Percentiles rank a stretch among this genome's conserved stretches.
These are phyloP conservation scores for Hanseniaspora guilliermondii DNA, from an alignment of 805 yeast genomes.

Conservation along the genomic window DNA sequence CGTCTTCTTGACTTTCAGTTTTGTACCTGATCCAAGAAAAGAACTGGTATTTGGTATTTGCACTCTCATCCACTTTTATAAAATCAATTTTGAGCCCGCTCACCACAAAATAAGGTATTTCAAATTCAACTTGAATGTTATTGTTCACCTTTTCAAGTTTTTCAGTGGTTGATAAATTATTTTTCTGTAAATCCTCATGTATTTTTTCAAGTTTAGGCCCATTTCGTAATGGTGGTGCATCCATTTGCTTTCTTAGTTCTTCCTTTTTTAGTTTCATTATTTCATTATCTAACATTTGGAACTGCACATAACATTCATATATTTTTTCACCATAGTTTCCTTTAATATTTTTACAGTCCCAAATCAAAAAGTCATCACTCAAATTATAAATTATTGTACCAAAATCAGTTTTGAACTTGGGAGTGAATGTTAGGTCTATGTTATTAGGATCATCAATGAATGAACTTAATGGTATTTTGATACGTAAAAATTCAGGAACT, in stretches of 20 bases:
- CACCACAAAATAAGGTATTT: conserved; percentile 50
- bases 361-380: conserved; percentile 53
- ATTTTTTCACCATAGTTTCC: conserved; percentile 41
- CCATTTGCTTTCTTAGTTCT: conserved; percentile 26
- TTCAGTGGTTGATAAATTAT: background rate
- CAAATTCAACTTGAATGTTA: conserved; percentile 41
- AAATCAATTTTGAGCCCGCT: conserved; percentile 58
- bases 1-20: conserved; percentile 31
- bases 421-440: conserved; percentile 34
- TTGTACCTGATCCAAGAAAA: conserved; percentile 71
- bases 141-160: background rate
- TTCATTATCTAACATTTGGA: conserved; percentile 27
- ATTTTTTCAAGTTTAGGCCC: conserved; percentile 27
- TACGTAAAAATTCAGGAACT: conserved; percentile 25
- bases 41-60: conserved; percentile 43
- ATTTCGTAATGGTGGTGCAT: conserved; percentile 29
- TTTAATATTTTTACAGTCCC: conserved; percentile 57
- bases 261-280: conserved; percentile 18
- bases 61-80: conserved; percentile 51
- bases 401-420: conserved; percentile 56
- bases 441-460: conserved; percentile 31
- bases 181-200: conserved; percentile 24
- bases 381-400: conserved; percentile 65
- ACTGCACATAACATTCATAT: conserved; percentile 46
- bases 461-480: conserved; percentile 24